Evolutionary conservation across 768 basidiomycete genomes (phyloP), one percentile per base, ranked within the genome.

Genomic region (Leccinum subtestaceum): DNA sequence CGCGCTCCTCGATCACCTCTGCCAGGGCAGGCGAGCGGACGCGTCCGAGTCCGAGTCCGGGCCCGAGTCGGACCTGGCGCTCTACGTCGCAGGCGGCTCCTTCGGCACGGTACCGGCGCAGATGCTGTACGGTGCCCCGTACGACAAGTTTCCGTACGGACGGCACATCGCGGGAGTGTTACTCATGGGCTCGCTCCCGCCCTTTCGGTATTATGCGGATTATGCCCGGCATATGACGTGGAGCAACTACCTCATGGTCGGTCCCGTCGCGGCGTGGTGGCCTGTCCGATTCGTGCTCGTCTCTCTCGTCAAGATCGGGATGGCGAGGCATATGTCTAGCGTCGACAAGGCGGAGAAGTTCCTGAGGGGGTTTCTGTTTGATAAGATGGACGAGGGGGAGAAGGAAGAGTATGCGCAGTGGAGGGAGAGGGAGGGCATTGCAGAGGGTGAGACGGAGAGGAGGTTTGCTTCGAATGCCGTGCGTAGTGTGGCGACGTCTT

Each of bases 101-200:
- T 84, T 79, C 62, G 85, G 85, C 19, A 81, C 80, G 0, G 75
- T 78, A 11, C 73, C 78, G 3, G 80, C 84, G 1, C 85, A 86
- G 72, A 82, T 85, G 38, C 64, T 86, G 12, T 85, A 82, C 58
- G 81, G 80, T 2, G 77, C 80, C 0, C 65, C 82, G 0, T 81
- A 79, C 69, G 75, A 80, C 63, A 62, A 70, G 15, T 87, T 86
- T 59, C 82, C 83, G 7, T 74, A 78, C 29, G 81, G 80, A 19
- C 70, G 74, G 15, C 70, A 76, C 52, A 76, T 85, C 60, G 72
- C 66, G 5, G 81, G 80, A 2, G 73, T 84, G 63, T 61, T 86
- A 50, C 74, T 86, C 47, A 66, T 80, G 29, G 78, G 72, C 2
- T 73, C 84, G 0, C 60, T 79, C 62, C 74, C 81, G 9, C 84